Evolutionary conservation across 306 rosid species (phyloP).

Genomic region (Senna tora): DNA sequence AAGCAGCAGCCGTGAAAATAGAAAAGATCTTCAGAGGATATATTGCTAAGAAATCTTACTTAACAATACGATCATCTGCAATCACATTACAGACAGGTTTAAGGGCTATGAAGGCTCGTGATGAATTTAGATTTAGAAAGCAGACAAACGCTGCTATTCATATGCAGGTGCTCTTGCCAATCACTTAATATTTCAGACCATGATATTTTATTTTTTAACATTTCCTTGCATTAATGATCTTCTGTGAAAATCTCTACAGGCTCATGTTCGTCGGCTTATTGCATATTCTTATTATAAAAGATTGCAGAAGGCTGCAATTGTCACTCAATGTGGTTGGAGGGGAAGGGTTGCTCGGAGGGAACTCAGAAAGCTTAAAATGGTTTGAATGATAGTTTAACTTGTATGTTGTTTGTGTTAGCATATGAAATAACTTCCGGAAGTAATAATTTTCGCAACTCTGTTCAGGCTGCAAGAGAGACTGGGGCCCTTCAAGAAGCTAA

Average conservation of each 20-base stretch:
- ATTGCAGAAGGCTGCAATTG: slow-evolving; percentile 81
- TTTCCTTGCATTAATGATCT: slow-evolving; percentile 26
- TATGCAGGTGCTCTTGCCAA: slow-evolving; percentile 65
- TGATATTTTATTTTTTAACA: slow-evolving; percentile 20
- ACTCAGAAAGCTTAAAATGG: slow-evolving; percentile 97
- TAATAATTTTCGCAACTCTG: slow-evolving; percentile 38
- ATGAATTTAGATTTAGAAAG: slow-evolving; percentile 95
- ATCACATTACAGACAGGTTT: slow-evolving; percentile 85
- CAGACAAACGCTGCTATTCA: slow-evolving; percentile 89
- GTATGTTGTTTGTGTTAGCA: slow-evolving; percentile 38
- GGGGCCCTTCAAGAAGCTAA: slow-evolving; percentile 99
- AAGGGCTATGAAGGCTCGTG: slow-evolving; percentile 97
- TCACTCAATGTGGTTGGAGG: slow-evolving; percentile 98
- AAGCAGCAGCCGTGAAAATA: slow-evolving; percentile 93
- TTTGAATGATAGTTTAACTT: slow-evolving; percentile 42
- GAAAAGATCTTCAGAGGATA: slow-evolving; percentile 78
- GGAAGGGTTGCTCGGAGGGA: slow-evolving; percentile 89
- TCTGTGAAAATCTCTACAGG: slow-evolving; percentile 55
- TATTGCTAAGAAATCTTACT: slow-evolving; percentile 67
- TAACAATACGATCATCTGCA: slow-evolving; percentile 60
- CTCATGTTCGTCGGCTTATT: slow-evolving; percentile 70
- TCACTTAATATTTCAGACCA: slow-evolving; percentile 31
- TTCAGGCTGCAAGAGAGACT: slow-evolving; percentile 98
- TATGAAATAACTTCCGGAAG: slow-evolving; percentile 26
- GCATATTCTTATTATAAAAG: slow-evolving; percentile 78